phyloP scores from a whole-genome alignment of 768 basidiomycete genomes.

The Agrocybe chaxingu region DNA sequence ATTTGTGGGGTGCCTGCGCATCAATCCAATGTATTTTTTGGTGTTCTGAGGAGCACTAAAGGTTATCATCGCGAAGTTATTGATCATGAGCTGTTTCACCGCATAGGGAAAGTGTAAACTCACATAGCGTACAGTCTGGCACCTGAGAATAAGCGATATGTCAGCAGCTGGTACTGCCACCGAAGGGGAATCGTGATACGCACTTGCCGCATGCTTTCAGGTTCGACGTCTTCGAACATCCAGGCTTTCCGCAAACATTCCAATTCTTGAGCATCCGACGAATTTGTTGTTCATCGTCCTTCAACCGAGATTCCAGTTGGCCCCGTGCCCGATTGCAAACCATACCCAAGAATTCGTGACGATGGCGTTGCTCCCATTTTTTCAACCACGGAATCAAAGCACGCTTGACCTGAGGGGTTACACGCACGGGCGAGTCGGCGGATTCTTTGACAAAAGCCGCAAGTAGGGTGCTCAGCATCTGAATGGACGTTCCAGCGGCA shows the following conservation, averaged over 20 bases:
- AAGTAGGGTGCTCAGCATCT: conserved; percentile 17
- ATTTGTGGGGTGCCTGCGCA: conserved; percentile 15
- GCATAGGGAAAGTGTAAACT: background rate
- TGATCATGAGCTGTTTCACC: no score
- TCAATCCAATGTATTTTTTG: conserved; percentile 22
- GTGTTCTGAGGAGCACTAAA: conserved; percentile 23
- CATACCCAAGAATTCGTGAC: conserved; percentile 10
- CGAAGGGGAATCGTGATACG: background rate
- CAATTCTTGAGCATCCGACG: conserved; percentile 16
- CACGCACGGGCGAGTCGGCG: conserved; percentile 9
- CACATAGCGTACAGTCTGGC: conserved; percentile 20
- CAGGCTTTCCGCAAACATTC: conserved; percentile 15
- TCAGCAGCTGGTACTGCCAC: background rate
- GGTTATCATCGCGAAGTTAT: background rate
- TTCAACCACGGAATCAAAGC: conserved; percentile 14
- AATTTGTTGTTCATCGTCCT: conserved; percentile 12
- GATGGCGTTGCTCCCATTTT: conserved; percentile 16
- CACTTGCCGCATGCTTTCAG: conserved; percentile 17
- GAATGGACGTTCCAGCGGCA: conserved; percentile 16
- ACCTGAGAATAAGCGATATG: conserved; percentile 3
- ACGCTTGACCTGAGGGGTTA: conserved; percentile 8
- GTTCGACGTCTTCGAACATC: conserved; percentile 11
- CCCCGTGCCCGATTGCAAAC: conserved; percentile 14
- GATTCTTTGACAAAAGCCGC: conserved; percentile 18
- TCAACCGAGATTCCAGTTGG: conserved; percentile 10